Percentiles rank a stretch among this genome's conserved stretches.
These are phyloP conservation scores for Pseudotulostoma volvatum DNA, from an alignment of 495 filamentous ascomycete species.

Conservation along the genomic window DNA sequence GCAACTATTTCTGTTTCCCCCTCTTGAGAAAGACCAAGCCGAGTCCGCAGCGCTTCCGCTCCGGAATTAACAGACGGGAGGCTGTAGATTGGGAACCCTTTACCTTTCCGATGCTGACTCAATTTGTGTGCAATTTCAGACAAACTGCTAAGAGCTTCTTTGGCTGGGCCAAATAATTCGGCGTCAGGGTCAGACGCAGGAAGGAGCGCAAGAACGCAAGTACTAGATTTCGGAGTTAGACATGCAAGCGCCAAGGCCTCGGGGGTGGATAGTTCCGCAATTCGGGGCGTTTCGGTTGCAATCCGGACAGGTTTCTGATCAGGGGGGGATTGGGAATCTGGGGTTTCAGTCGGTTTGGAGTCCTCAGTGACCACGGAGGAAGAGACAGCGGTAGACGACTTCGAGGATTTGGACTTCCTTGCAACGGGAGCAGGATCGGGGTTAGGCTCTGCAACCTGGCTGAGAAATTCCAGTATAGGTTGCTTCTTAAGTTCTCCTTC, in stretches of 20 bases:
- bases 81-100: slow-evolving; percentile 71
- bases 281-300: slow-evolving; percentile 24
- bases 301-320: slow-evolving; percentile 31
- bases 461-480: slow-evolving; percentile 66
- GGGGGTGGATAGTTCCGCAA: slow-evolving; percentile 35
- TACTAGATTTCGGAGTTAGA: slow-evolving; percentile 56
- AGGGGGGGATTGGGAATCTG: slow-evolving; percentile 19
- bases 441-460: slow-evolving; percentile 58
- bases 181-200: slow-evolving; percentile 36
- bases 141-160: slow-evolving; percentile 43
- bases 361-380: slow-evolving; percentile 27
- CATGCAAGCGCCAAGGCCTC: slow-evolving; percentile 53
- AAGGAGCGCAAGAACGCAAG: slow-evolving; percentile 72
- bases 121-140: slow-evolving; percentile 65
- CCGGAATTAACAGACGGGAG: slow-evolving; percentile 47
- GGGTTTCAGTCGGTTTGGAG: slow-evolving; percentile 26
- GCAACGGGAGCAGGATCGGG: slow-evolving; percentile 45
- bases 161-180: slow-evolving; percentile 26
- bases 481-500: slow-evolving; percentile 78
- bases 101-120: slow-evolving; percentile 38
- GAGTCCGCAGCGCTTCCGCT: slow-evolving; percentile 36
- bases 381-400: slow-evolving; percentile 17
- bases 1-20: slow-evolving; percentile 51
- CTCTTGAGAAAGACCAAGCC: slow-evolving; percentile 42
- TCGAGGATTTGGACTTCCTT: slow-evolving; percentile 28